Conservation (phyloP, 2,329 filamentous ascomycete genomes). For the Aspergillus niger region DNA sequence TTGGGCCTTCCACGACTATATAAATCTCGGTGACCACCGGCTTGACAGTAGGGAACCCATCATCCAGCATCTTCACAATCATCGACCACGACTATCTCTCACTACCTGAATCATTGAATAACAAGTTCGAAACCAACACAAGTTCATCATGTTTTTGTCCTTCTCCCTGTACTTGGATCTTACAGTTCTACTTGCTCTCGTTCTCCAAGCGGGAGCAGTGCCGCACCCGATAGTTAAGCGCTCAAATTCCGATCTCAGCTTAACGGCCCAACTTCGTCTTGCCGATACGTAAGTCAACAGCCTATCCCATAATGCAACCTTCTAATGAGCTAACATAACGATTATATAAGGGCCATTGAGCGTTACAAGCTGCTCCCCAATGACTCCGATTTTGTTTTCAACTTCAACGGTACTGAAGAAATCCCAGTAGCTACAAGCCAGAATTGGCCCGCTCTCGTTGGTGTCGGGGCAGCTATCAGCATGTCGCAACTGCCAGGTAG, state of each 20-base stretch:
- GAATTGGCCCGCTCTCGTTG: conserved; percentile 23
- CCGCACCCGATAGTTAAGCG: conserved; percentile 17
- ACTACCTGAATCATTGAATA: neutral
- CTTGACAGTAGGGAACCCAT: neutral
- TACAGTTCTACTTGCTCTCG: conserved; percentile 9
- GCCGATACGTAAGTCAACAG: conserved; percentile 22
- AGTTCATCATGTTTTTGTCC: conserved; percentile 11
- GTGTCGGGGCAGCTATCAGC: conserved; percentile 22
- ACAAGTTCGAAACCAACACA: no score
- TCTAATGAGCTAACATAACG: neutral
- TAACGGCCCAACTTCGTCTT: conserved; percentile 23
- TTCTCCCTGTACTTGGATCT: conserved; percentile 10
- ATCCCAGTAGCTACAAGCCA: conserved; percentile 22
- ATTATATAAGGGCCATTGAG: conserved; percentile 20
- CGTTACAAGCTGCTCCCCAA: conserved; percentile 28
- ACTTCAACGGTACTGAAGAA: conserved; percentile 16
- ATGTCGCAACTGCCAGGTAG: conserved; percentile 24
- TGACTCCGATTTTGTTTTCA: conserved; percentile 25
- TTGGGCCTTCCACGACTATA: neutral
- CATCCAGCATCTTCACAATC: conserved; percentile 1
- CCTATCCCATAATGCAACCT: neutral
- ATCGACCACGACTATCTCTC: neutral
- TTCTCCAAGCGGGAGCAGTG: conserved; percentile 16
- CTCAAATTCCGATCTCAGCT: conserved; percentile 21
- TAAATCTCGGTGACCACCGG: neutral